phyloP scores from a whole-genome alignment of 805 yeast genomes.

The Isabelozyma heimii region DNA sequence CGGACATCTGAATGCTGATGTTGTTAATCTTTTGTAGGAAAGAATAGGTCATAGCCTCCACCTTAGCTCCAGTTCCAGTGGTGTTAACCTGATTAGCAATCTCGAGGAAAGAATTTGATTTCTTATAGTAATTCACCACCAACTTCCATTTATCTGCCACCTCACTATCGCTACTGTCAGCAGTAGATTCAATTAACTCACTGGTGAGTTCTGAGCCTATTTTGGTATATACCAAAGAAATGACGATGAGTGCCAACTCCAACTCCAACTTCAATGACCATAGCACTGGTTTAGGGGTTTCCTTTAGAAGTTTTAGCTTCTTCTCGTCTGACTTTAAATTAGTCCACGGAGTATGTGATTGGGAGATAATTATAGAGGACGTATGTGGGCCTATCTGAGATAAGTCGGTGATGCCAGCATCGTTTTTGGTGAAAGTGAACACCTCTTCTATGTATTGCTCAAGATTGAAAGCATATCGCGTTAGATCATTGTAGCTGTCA shows the following conservation, averaged over 20 bases:
- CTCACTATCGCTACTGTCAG: slow-evolving; percentile 11
- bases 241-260: slow-evolving; percentile 19
- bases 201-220: slow-evolving; percentile 35
- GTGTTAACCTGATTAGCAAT: background rate
- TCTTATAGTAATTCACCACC: slow-evolving; percentile 30
- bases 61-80: slow-evolving; percentile 4
- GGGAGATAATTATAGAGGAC: background rate
- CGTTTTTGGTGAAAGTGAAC: slow-evolving; percentile 9
- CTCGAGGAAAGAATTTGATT: slow-evolving; percentile 21
- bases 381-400: background rate
- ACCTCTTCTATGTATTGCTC: slow-evolving; percentile 32
- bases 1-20: slow-evolving; percentile 37
- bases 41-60: slow-evolving; percentile 4
- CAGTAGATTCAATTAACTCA: slow-evolving; percentile 28
- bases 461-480: slow-evolving; percentile 28
- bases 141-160: slow-evolving; percentile 34
- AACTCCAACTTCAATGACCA: slow-evolving; percentile 24
- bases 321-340: background rate
- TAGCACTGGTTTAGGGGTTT: background rate
- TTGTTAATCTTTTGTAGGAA: slow-evolving; percentile 23
- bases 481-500: slow-evolving; percentile 19
- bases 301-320: background rate
- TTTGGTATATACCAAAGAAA: slow-evolving; percentile 24
- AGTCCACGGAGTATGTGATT: background rate
- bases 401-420: background rate